Conservation (phyloP, 208 protist species). For the Acanthamoeba rhysodes region DNA sequence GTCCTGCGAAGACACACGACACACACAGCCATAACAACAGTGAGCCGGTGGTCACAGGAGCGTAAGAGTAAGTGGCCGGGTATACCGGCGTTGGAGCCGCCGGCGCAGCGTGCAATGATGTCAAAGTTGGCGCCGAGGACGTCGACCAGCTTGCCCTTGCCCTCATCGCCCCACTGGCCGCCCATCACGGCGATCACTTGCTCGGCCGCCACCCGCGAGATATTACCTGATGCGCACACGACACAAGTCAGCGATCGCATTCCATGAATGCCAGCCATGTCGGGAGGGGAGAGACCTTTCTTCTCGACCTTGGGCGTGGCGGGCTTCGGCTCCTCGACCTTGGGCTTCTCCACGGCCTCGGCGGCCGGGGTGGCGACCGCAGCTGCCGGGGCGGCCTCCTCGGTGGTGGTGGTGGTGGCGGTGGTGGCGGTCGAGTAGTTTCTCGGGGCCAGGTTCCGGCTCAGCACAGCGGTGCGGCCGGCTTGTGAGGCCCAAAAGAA, state of each 20-base stretch:
- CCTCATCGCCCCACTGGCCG: constrained; percentile 92
- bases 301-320: constrained; percentile 18
- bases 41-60: no score
- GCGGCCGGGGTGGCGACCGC: neutral
- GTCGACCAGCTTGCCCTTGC: constrained; percentile 93
- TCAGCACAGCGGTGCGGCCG: neutral
- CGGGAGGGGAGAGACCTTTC: neutral
- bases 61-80: neutral
- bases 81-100: constrained; percentile 90
- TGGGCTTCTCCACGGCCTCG: neutral
- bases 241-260: neutral
- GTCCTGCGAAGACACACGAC: constrained; percentile 81
- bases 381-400: neutral
- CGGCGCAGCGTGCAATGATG: constrained; percentile 87
- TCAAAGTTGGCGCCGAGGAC: constrained; percentile 89
- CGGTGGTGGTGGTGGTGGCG: neutral
- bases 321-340: neutral
- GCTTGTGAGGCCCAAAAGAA: neutral
- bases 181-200: constrained; percentile 81
- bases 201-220: neutral
- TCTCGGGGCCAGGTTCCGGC: neutral
- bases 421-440: neutral
- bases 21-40: neutral
- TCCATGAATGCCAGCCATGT: no score
- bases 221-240: neutral